These are phyloP conservation scores for Anisogramma anomala DNA, from an alignment of 2,329 filamentous ascomycete genomes.

Conservation along the genomic window DNA sequence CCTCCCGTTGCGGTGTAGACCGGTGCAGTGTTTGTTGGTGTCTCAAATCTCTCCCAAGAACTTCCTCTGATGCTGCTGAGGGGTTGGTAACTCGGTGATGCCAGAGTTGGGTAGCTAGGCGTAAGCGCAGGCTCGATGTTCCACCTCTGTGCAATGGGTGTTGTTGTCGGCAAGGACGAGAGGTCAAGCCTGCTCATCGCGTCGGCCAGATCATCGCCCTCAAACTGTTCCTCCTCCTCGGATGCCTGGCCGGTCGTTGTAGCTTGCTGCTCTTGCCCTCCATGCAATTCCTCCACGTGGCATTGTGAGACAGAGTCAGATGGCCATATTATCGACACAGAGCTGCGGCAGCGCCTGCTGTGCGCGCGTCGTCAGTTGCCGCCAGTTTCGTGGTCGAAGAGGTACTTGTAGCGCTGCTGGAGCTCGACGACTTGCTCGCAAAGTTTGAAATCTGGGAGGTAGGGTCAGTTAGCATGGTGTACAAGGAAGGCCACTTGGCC, in stretches of 20 bases:
- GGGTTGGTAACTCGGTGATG: neutral
- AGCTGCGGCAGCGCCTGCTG: conserved; percentile 4
- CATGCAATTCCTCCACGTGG: too few species aligned
- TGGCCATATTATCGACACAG: conserved; percentile 6
- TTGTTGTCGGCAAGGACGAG: neutral
- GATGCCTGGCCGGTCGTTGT: too few species aligned
- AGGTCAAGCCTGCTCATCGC: conserved; percentile 8
- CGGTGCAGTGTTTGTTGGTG: neutral
- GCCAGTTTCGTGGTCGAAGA: conserved; percentile 56
- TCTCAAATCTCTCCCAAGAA: neutral
- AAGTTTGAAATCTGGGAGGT: conserved; percentile 62
- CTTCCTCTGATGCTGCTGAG: neutral
- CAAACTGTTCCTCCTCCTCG: neutral
- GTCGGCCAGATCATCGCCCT: neutral
- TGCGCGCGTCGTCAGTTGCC: conserved; percentile 11
- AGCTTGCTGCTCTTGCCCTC: too few species aligned
- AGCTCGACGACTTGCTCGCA: conserved; percentile 73
- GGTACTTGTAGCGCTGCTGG: conserved; percentile 67
- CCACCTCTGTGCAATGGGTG: neutral
- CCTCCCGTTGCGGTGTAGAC: neutral
- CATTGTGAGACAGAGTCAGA: conserved; percentile 8
- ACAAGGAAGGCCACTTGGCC: too few species aligned
- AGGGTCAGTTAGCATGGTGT: neutral
- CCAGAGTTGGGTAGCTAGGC: neutral
- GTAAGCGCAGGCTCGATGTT: neutral